These are phyloP conservation scores for Xylaria cubensis DNA, from an alignment of 495 filamentous ascomycete genomes.

Conservation along the genomic window DNA sequence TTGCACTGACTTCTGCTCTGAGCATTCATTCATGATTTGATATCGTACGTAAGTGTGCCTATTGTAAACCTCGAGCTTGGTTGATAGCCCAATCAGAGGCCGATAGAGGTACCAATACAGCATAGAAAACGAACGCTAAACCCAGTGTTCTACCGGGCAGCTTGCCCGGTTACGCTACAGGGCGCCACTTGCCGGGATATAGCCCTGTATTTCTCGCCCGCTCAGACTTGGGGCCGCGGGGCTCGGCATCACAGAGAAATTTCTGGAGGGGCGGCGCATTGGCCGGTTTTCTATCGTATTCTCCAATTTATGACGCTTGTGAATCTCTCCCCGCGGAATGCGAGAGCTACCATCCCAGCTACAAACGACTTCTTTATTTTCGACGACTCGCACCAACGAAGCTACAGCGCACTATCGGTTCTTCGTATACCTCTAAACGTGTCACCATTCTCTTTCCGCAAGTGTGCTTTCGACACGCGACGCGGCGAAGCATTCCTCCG, in stretches of 20 bases:
- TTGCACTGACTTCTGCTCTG: neutral
- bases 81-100: conserved; percentile 1
- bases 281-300: neutral
- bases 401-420: neutral
- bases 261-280: conserved; percentile 20
- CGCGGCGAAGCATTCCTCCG: neutral
- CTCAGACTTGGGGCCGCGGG: neutral
- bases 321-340: conserved; percentile 11
- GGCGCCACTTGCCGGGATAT: conserved; percentile 12
- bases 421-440: neutral
- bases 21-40: neutral
- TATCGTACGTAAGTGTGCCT: neutral
- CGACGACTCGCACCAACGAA: neutral
- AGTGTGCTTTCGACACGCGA: neutral
- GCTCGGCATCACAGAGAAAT: neutral
- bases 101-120: neutral
- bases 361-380: neutral
- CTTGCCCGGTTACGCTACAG: neutral
- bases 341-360: conserved; percentile 7
- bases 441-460: neutral
- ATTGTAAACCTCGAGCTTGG: neutral
- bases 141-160: neutral
- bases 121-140: neutral
- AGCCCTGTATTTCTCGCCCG: neutral
- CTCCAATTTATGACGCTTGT: conserved; percentile 21